phyloP scores from a whole-genome alignment of 1,284 basidiomycete genomes.

The Erythrobasidium hasegawianum region DNA sequence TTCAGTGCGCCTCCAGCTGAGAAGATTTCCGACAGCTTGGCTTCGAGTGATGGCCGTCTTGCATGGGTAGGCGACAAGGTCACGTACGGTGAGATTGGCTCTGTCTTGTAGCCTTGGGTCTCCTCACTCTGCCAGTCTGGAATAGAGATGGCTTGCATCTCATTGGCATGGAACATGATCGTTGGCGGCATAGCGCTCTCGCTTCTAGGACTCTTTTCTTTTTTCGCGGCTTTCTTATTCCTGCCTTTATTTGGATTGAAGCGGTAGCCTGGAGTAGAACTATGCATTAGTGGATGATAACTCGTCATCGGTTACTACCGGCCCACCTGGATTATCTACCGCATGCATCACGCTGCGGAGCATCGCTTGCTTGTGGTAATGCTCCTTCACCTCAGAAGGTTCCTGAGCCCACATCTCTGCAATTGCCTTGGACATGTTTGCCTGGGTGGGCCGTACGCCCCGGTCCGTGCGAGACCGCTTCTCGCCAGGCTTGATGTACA shows the following conservation, averaged over 20 bases:
- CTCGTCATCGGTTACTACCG: background rate
- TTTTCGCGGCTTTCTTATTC: constrained; percentile 1
- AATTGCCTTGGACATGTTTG: constrained; percentile 58
- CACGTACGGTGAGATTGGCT: background rate
- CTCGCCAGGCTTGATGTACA: constrained; percentile 5
- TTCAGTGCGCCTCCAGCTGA: background rate
- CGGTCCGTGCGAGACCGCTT: constrained; percentile 6
- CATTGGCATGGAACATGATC: no score
- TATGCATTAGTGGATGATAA: background rate
- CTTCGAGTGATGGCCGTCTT: constrained; percentile 4
- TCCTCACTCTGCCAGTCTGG: no score
- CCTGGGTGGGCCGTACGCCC: constrained; percentile 32
- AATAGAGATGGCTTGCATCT: no score
- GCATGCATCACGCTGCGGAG: constrained; percentile 58
- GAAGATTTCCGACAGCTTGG: background rate
- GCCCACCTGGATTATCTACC: constrained; percentile 36
- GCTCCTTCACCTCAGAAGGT: constrained; percentile 54
- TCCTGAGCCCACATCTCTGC: constrained; percentile 67
- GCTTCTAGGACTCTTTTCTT: constrained; percentile 10
- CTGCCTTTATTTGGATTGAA: constrained; percentile 29
- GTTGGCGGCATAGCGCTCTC: background rate
- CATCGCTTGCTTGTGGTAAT: constrained; percentile 70
- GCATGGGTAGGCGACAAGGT: background rate
- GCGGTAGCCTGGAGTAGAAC: constrained; percentile 20
- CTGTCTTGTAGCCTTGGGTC: background rate